Base-by-base conservation (phyloP, 768 basidiomycete species). In the Candolleomyces eurysporus region DNA sequence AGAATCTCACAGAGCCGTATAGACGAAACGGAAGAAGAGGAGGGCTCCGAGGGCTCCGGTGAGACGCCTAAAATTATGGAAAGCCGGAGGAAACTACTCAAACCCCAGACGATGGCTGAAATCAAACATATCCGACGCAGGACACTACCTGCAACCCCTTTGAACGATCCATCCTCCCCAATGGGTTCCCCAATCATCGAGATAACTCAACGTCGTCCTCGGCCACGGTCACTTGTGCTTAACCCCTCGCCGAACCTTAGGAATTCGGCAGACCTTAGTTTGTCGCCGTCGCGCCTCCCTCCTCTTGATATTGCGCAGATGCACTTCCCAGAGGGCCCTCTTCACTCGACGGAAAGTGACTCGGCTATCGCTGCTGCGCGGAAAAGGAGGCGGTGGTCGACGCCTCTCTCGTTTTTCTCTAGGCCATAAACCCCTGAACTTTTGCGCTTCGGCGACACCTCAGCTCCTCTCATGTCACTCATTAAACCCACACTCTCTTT, bases 311-410 rank as follows among this genome's bases (percentile, higher is more conserved):
- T 19, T 14, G n/a, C 39, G 8, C 36, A 43, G 36, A 16, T 56
- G 31, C 36, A 39, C 16, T n/a, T 36, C 19, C 39, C 52, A 22
- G 36, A 40, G 17, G 11, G 8, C 6, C 36, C 36, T 36, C 36
- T 36, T 31, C 10, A n/a, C 3, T 42, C 16, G 53, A 31, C 26
- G 36, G 13, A 36, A 43, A 14, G 10, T 21, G 10, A 39, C 11
- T 42, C 54, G 13, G 54, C 31, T 22, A n/a, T 22, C 16, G 40
- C 54, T 17, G 10, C 54, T 10, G 17, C 54, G 9, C 31, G 54
- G 19, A 56, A 39, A n/a, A 56, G 54, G 54, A 56, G 42, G 40
- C 31, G 54, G 39, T 56, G 54, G 54, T 56, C 54, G 2, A 56
- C 54, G 1, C 17, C 39, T 11, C 36, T 56, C 22, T 21, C 54